A percentile compares a stretch with the other conserved stretches of the same genome.
Evolutionary conservation across 192 early-diverging fungal genomes (phyloP).

Genomic region (Coemansia sp.): DNA sequence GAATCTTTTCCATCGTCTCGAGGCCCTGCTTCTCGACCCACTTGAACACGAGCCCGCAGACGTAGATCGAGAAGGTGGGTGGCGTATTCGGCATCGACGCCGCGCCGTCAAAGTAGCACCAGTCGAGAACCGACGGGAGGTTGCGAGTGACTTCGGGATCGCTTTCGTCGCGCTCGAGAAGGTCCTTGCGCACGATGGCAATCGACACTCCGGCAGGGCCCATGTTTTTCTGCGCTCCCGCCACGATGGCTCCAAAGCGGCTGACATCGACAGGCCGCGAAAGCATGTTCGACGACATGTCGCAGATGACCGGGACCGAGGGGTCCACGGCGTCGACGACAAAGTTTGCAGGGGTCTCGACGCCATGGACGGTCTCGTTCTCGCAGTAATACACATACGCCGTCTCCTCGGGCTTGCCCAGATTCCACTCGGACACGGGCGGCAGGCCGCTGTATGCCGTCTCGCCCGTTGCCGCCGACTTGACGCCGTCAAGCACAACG

Average conservation of each 20-base stretch:
- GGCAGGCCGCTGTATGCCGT: conserved; percentile 57
- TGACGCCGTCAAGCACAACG: conserved; percentile 72
- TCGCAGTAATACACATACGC: conserved; percentile 95
- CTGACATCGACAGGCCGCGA: conserved; percentile 75
- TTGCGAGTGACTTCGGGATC: conserved; percentile 44
- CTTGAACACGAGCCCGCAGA: conserved; percentile 85
- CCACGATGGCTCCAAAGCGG: conserved; percentile 85
- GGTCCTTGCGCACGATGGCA: conserved; percentile 87
- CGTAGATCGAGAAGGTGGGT: conserved; percentile 90
- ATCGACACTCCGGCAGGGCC: conserved; percentile 90
- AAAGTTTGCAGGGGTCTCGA: conserved; percentile 64
- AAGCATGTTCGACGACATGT: conserved; percentile 85
- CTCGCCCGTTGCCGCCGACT: conserved; percentile 49
- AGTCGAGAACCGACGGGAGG: conserved; percentile 82
- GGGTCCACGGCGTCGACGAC: conserved; percentile 47
- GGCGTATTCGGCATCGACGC: conserved; percentile 96
- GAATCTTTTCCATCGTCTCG: conserved; percentile 60
- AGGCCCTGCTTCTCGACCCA: conserved; percentile 70
- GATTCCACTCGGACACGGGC: conserved; percentile 60
- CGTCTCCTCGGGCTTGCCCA: conserved; percentile 61
- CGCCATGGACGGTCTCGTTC: conserved; percentile 97
- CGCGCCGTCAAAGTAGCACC: conserved; percentile 73
- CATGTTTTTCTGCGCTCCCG: conserved; percentile 97
- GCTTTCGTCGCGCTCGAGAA: conserved; percentile 61
- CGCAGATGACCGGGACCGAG: conserved; percentile 80